A percentile compares a stretch with the other conserved stretches of the same genome.
Evolutionary conservation across 805 yeast species (phyloP).

Genomic region (Saturnispora mendoncae): DNA sequence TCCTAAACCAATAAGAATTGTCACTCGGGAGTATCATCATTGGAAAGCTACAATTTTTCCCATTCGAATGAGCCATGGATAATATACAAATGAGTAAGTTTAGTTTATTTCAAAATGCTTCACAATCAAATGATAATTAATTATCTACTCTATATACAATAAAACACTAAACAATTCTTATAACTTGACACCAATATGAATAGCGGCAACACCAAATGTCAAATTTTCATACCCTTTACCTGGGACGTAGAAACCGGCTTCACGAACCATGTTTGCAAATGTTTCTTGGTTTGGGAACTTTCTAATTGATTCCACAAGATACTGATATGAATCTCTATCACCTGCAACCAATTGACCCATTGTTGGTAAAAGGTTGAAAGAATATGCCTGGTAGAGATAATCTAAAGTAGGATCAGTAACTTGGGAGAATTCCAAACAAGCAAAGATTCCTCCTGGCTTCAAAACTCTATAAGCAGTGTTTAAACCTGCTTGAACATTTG

Average conservation of each 20-base stretch:
- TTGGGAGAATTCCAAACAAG: conserved; percentile 90
- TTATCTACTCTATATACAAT: conserved; percentile 3
- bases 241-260: conserved; percentile 90
- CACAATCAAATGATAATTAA: too few relatives aligned
- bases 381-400: conserved; percentile 75
- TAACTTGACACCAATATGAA: conserved; percentile 89
- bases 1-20: too few relatives aligned
- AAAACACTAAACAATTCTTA: conserved; percentile 27
- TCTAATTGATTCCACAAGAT: conserved; percentile 88
- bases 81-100: too few relatives aligned
- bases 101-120: too few relatives aligned
- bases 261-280: conserved; percentile 83
- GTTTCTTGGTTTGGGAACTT: conserved; percentile 88
- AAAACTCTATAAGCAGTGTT: conserved; percentile 92
- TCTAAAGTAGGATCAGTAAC: conserved; percentile 75
- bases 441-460: conserved; percentile 96
- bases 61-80: too few relatives aligned
- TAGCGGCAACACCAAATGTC: conserved; percentile 92
- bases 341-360: conserved; percentile 95
- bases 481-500: conserved; percentile 88
- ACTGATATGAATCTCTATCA: conserved; percentile 93
- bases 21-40: too few relatives aligned
- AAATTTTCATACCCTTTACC: conserved; percentile 88
- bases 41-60: too few relatives aligned
- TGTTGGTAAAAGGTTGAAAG: conserved; percentile 78